A percentile compares a stretch with the other conserved stretches of the same genome.
phyloP scores from a whole-genome alignment of 768 basidiomycete genomes.

The Naematelia encephala region DNA sequence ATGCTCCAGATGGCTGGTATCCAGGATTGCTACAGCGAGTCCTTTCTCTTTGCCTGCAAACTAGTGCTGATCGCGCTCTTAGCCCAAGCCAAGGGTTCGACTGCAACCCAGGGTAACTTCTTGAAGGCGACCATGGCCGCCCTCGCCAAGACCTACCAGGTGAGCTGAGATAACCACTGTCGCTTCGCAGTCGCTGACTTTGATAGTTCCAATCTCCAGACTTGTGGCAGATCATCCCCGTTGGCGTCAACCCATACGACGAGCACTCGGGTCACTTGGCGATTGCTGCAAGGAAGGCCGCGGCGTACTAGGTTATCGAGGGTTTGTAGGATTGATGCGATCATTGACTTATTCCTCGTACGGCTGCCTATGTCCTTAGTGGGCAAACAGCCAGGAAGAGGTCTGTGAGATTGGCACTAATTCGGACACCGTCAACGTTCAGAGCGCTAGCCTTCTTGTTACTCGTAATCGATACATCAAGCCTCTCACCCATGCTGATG shows the following conservation, averaged over 20 bases:
- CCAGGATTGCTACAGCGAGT: slow-evolving; percentile 79
- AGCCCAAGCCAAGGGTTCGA: slow-evolving; percentile 91
- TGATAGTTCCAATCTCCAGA: slow-evolving; percentile 89
- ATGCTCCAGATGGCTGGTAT: slow-evolving; percentile 96
- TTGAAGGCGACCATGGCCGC: slow-evolving; percentile 93
- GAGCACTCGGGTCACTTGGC: slow-evolving; percentile 92
- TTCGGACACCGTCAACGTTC: too few species aligned
- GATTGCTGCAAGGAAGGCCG: slow-evolving; percentile 67
- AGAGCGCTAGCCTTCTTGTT: too few species aligned
- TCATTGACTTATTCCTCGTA: neutral
- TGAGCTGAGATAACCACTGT: slow-evolving; percentile 5
- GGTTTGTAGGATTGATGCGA: slow-evolving; percentile 1
- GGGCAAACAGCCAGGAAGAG: too few species aligned
- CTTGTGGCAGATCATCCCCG: slow-evolving; percentile 90
- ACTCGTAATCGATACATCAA: too few species aligned
- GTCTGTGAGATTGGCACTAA: too few species aligned
- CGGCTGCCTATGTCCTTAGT: too few species aligned
- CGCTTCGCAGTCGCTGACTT: neutral
- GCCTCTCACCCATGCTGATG: too few species aligned
- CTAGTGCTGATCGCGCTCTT: slow-evolving; percentile 2
- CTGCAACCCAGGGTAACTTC: slow-evolving; percentile 72
- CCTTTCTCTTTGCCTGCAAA: neutral
- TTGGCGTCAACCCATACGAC: slow-evolving; percentile 61
- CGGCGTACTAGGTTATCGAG: slow-evolving; percentile 31
- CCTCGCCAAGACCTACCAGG: slow-evolving; percentile 87